These are phyloP conservation scores for Tricholoma saponaceum DNA, from an alignment of 768 basidiomycete genomes.

Conservation along the genomic window DNA sequence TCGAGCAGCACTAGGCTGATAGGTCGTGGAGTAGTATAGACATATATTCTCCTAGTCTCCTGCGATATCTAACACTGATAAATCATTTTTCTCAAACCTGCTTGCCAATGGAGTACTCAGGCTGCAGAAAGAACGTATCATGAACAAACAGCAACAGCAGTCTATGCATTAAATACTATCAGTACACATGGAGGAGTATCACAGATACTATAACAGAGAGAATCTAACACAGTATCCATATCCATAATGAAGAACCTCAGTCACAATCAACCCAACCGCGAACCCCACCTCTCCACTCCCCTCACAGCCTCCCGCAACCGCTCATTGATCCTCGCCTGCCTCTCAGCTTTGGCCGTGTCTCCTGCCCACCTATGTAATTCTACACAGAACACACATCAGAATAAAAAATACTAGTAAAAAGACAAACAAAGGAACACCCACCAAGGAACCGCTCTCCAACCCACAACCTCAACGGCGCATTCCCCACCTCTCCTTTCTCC, in stretches of 20 bases:
- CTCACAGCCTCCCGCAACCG: conserved; percentile 6
- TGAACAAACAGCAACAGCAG: too few relatives aligned
- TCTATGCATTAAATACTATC: background rate
- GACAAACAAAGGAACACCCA: conserved; percentile 25
- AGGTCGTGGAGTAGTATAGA: too few relatives aligned
- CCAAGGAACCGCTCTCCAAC: conserved; percentile 67
- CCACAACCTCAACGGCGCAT: conserved; percentile 66
- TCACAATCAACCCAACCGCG: background rate
- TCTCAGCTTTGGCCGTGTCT: conserved; percentile 41
- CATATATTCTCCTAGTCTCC: too few relatives aligned
- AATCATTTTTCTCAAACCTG: too few relatives aligned
- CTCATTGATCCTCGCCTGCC: conserved; percentile 44
- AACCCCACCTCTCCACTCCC: background rate
- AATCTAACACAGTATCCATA: background rate
- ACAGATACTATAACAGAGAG: background rate
- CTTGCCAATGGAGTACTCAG: too few relatives aligned
- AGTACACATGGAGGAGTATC: background rate
- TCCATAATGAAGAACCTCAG: background rate
- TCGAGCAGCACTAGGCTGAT: too few relatives aligned
- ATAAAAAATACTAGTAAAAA: background rate
- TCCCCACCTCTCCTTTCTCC: conserved; percentile 41
- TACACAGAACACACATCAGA: conserved; percentile 16
- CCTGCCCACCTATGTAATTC: conserved; percentile 58
- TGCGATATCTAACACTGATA: too few relatives aligned
- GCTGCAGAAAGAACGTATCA: too few relatives aligned